Conservation (phyloP, 2,329 filamentous ascomycete genomes). For the Sarocladium kiliense region DNA sequence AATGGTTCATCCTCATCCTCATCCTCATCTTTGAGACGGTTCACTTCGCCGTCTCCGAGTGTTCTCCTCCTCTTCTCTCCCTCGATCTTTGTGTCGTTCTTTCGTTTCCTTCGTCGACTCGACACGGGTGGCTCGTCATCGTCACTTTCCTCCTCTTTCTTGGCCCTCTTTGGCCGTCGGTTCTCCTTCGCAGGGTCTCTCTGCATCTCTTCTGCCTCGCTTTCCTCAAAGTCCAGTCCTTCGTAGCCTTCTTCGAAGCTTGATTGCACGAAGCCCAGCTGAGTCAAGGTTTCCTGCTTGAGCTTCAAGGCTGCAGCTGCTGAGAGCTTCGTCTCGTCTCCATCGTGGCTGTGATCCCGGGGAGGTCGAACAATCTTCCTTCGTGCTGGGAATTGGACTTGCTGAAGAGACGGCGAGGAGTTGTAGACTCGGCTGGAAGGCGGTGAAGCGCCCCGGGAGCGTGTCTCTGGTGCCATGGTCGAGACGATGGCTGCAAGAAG, state of each 20-base stretch:
- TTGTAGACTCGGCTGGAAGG: conserved; percentile 31
- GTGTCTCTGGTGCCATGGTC: background rate
- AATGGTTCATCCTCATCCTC: background rate
- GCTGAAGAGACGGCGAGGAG: conserved; percentile 30
- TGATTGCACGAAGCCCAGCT: conserved; percentile 33
- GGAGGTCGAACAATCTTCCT: conserved; percentile 9
- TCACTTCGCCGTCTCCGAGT: conserved; percentile 11
- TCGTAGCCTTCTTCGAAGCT: conserved; percentile 25
- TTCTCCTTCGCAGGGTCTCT: conserved; percentile 18
- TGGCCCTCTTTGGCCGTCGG: conserved; percentile 11
- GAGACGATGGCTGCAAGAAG: too few species aligned
- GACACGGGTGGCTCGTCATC: background rate
- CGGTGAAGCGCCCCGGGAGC: conserved; percentile 27
- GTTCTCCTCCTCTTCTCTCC: conserved; percentile 16
- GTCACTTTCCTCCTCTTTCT: conserved; percentile 15
- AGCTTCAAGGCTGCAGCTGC: conserved; percentile 15
- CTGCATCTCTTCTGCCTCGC: conserved; percentile 17
- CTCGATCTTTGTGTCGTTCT: conserved; percentile 16
- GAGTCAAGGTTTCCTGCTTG: conserved; percentile 37
- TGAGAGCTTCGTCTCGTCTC: background rate
- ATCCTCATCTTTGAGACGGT: background rate
- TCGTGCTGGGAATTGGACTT: conserved; percentile 31
- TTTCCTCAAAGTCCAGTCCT: conserved; percentile 22
- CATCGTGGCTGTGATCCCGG: background rate
- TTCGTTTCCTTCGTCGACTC: conserved; percentile 2